A percentile compares a stretch with the other conserved stretches of the same genome.
These are phyloP conservation scores for Auriscalpium vulgare DNA, from an alignment of 768 basidiomycete species.

Conservation along the genomic window DNA sequence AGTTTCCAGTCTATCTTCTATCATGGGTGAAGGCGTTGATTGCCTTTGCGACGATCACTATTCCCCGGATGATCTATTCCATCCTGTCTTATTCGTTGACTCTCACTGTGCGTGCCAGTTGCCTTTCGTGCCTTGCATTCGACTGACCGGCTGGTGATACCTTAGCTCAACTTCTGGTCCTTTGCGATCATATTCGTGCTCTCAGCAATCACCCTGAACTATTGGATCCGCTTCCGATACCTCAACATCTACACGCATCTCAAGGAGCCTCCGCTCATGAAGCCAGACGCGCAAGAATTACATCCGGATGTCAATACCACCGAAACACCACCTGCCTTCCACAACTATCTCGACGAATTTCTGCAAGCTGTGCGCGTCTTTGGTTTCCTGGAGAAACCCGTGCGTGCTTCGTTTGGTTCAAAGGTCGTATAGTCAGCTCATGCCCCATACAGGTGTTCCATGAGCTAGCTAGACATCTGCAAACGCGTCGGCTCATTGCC, in stretches of 20 bases:
- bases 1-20: constrained; percentile 62
- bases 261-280: constrained; percentile 74
- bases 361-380: constrained; percentile 94
- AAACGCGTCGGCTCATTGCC: constrained; percentile 90
- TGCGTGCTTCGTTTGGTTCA: constrained; percentile 27
- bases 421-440: not conserved
- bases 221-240: constrained; percentile 79
- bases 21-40: constrained; percentile 71
- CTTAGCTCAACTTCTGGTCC: constrained; percentile 84
- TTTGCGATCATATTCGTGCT: constrained; percentile 71
- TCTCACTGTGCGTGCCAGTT: constrained; percentile 52
- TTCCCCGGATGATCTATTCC: constrained; percentile 73
- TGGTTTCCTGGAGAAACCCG: constrained; percentile 96
- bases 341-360: constrained; percentile 97
- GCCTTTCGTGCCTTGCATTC: not conserved
- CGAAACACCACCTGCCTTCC: constrained; percentile 71
- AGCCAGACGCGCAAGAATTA: constrained; percentile 77
- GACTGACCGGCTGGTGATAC: constrained; percentile 2
- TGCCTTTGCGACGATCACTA: constrained; percentile 73
- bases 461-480: constrained; percentile 91
- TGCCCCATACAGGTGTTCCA: constrained; percentile 69
- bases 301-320: constrained; percentile 86
- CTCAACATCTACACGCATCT: constrained; percentile 69
- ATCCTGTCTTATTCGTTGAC: constrained; percentile 85
- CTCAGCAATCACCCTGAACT: constrained; percentile 61